Evolutionary conservation across 257 asterid genomes (phyloP), one percentile per base, ranked within the genome.

Genomic region (Ligustrum vulgare): DNA sequence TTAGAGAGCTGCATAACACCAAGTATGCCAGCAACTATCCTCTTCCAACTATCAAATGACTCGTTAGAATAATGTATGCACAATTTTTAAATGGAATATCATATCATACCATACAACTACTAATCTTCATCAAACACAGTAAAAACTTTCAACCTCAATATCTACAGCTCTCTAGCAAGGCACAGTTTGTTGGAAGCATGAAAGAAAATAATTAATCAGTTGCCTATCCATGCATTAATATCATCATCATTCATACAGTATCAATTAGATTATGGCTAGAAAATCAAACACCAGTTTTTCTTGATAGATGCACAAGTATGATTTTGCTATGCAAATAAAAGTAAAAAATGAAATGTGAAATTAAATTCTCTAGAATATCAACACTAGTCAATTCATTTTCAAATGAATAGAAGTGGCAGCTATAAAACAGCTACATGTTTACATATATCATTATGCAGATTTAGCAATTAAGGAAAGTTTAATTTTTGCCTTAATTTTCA

Each of bases 391-490:
- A 56, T 31, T n/a, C 65, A n/a, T 39, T 60, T 60, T 60, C 12
- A 25, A 25, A 3, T 60, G 67, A 60, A 60, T 18, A 60, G 5
- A 60, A 12, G 34, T 23, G 67, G 33, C 32, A 25, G 23, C 67
- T 23, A 8, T 60, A 22, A 15, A 18, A 22, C 34, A 23, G 67
- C 47, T 25, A 65, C 18, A 67, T 10, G 72, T 34, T 20, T 37
- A 64, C 64, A 8, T 62, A 73, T 51, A 28, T 66, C 34, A 31
- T 18, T 10, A 56, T 7, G 10, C 36, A 72, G 41, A 22, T 56
- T 45, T n/a, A 75, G 67, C n/a, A 51, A 68, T 35, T 39, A 68
- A 51, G 15, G 37, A 11, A 28, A 33, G 66, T 73, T 72, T 36
- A 72, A 60, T 72, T 51, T 20, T 28, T 28, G 31, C 31, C 31